These are phyloP conservation scores for Suillus bovinus DNA, from an alignment of 768 basidiomycete species.

Conservation along the genomic window DNA sequence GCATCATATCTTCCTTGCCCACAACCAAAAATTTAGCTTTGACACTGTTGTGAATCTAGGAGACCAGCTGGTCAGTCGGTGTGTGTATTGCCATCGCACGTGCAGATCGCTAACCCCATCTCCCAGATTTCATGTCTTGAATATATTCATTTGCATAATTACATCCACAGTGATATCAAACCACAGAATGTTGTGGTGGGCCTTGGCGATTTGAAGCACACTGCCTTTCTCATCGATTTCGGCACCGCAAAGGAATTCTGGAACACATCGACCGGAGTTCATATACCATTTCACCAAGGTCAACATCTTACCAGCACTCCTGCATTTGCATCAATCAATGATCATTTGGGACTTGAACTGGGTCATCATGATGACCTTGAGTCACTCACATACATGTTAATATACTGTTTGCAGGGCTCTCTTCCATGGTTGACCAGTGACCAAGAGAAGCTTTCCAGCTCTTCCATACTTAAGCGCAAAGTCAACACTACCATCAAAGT, in stretches of 20 bases:
- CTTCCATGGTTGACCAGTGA: not conserved
- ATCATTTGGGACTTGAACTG: slow-evolving; percentile 9
- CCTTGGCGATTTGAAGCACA: not conserved
- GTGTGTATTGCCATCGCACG: too few relatives aligned
- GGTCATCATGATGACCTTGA: not conserved
- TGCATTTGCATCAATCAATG: slow-evolving; percentile 1
- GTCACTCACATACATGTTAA: not conserved
- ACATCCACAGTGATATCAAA: slow-evolving; percentile 3
- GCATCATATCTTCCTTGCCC: slow-evolving; percentile 1
- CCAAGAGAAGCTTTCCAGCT: not conserved
- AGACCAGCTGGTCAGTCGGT: slow-evolving; percentile 4
- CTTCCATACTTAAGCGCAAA: slow-evolving; percentile 3
- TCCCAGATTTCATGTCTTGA: too few relatives aligned
- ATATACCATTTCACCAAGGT: too few relatives aligned
- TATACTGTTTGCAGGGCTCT: not conserved
- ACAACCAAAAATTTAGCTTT: slow-evolving; percentile 5
- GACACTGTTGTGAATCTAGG: slow-evolving; percentile 2
- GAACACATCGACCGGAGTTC: too few relatives aligned
- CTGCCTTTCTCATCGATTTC: slow-evolving; percentile 1
- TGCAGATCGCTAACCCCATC: too few relatives aligned
- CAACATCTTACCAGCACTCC: not conserved
- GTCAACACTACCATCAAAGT: not conserved
- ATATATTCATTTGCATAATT: not conserved
- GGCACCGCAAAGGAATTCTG: not conserved
- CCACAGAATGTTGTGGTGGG: slow-evolving; percentile 6